Conservation (phyloP, 106 monocot species). For the Dendrobium nobile region DNA sequence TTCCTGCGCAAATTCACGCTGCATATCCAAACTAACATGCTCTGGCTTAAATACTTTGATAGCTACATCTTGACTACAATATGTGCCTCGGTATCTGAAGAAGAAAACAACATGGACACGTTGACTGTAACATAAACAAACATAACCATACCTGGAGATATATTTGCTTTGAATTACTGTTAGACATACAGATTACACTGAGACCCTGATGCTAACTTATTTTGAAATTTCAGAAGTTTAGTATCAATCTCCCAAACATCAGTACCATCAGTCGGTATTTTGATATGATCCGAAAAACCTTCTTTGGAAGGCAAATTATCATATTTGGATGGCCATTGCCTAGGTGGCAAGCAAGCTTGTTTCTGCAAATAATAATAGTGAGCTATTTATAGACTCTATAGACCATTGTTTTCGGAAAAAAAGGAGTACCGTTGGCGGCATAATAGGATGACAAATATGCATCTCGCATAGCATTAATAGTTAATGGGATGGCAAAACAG, state of each 20-base stretch:
- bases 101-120: conserved; percentile 4
- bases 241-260: conserved; percentile 77
- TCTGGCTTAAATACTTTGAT: conserved; percentile 89
- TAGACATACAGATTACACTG: conserved; percentile 62
- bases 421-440: neutral
- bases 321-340: conserved; percentile 22
- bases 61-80: conserved; percentile 87
- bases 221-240: conserved; percentile 54
- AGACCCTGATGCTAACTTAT: conserved; percentile 64
- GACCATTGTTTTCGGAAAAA: neutral
- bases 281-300: conserved; percentile 25
- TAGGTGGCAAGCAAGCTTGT: conserved; percentile 27
- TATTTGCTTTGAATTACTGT: neutral
- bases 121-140: neutral
- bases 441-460: neutral
- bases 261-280: conserved; percentile 58
- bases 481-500: neutral
- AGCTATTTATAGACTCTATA: neutral
- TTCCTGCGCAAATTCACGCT: conserved; percentile 90
- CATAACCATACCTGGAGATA: neutral
- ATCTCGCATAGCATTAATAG: neutral
- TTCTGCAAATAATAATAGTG: conserved; percentile 13
- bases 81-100: conserved; percentile 70
- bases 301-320: conserved; percentile 19
- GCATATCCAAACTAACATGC: conserved; percentile 56